phyloP scores from a whole-genome alignment of 1,284 basidiomycete genomes.

The Sutorius eximius region DNA sequence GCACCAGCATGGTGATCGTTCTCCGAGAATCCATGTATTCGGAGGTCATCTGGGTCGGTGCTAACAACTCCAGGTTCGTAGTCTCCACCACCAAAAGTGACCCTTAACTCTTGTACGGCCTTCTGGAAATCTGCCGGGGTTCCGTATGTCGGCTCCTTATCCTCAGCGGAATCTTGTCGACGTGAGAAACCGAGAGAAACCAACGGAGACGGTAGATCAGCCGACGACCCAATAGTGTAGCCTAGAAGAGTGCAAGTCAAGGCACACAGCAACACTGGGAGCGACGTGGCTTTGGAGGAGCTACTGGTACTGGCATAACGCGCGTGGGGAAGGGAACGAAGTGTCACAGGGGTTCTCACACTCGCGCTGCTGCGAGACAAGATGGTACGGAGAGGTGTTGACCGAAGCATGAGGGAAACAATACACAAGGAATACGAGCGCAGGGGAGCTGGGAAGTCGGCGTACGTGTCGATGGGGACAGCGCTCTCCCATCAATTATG shows the following conservation, averaged over 20 bases:
- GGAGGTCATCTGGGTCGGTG: constrained; percentile 54
- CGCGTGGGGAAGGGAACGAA: neutral
- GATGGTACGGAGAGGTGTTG: constrained; percentile 5
- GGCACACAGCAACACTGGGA: constrained; percentile 21
- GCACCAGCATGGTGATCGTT: constrained; percentile 62
- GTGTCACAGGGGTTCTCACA: neutral
- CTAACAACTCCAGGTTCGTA: constrained; percentile 39
- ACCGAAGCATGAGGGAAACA: constrained; percentile 17
- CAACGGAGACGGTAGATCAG: constrained; percentile 7
- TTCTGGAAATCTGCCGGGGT: constrained; percentile 49
- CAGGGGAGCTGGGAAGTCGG: neutral
- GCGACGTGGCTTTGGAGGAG: neutral
- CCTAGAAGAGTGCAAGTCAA: constrained; percentile 29
- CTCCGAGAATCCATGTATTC: constrained; percentile 56
- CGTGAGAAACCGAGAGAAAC: constrained; percentile 4
- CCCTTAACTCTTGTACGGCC: constrained; percentile 50
- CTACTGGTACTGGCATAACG: constrained; percentile 16
- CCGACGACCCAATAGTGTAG: constrained; percentile 22
- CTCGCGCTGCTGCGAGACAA: neutral
- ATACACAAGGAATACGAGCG: neutral
- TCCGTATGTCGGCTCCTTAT: constrained; percentile 39
- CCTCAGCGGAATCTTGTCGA: neutral
- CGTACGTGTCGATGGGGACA: neutral
- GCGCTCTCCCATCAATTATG: too few relatives aligned
- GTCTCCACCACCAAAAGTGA: constrained; percentile 34